Percentiles rank a stretch among this genome's conserved stretches.
Evolutionary conservation across 208 protist species (phyloP).

Genomic region (Leptomonas pyrrhocoris): DNA sequence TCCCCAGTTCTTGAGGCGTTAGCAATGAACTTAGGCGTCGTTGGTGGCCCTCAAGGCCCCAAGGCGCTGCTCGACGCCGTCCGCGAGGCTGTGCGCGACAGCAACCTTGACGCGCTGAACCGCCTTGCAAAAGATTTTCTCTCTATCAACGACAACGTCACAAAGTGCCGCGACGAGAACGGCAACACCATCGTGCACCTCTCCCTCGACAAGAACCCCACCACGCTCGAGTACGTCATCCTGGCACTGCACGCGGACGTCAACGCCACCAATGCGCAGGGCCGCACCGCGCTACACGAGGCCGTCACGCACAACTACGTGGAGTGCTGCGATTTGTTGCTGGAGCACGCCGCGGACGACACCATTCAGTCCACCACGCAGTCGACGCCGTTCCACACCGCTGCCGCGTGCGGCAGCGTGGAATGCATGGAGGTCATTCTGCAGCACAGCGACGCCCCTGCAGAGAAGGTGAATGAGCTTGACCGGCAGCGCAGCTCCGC

Average conservation of each 20-base stretch:
- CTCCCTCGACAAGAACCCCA: slow-evolving; percentile 68
- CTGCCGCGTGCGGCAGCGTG: slow-evolving; percentile 87
- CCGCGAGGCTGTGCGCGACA: slow-evolving; percentile 56
- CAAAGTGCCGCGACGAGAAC: slow-evolving; percentile 86
- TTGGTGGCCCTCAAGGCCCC: slow-evolving; percentile 85
- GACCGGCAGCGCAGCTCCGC: slow-evolving; percentile 84
- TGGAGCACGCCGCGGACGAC: slow-evolving; percentile 82
- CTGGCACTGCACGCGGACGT: slow-evolving; percentile 67
- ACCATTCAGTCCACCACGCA: slow-evolving; percentile 80
- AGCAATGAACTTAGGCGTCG: slow-evolving; percentile 43
- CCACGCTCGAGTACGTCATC: slow-evolving; percentile 74
- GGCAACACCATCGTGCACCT: slow-evolving; percentile 88
- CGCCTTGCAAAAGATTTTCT: slow-evolving; percentile 80
- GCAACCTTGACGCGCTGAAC: slow-evolving; percentile 73
- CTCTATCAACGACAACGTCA: slow-evolving; percentile 73
- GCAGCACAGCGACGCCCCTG: slow-evolving; percentile 62
- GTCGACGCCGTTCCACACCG: slow-evolving; percentile 91
- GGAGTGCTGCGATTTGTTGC: slow-evolving; percentile 81
- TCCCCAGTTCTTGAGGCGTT: neutral
- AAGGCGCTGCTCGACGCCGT: slow-evolving; percentile 88
- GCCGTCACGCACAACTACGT: slow-evolving; percentile 85
- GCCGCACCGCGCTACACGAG: slow-evolving; percentile 88
- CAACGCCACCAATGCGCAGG: slow-evolving; percentile 82
- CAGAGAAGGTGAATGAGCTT: slow-evolving; percentile 81
- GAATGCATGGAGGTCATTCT: slow-evolving; percentile 90